phyloP scores from a whole-genome alignment of 2,329 filamentous ascomycete species.

The Incumbomyces delicatus region DNA sequence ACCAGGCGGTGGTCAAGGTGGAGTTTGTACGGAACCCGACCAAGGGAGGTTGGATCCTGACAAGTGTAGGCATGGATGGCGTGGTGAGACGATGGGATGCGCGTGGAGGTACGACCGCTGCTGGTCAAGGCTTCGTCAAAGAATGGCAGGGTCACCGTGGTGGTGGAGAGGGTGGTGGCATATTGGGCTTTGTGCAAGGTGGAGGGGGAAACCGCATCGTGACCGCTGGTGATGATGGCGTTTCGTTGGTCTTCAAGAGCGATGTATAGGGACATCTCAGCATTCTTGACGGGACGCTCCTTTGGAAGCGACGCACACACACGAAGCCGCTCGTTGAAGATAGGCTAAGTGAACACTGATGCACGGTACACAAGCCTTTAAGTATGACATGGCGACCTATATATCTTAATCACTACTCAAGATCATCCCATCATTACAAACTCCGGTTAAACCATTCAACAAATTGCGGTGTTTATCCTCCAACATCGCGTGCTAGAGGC shows the following conservation, averaged over 20 bases:
- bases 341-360: too few relatives aligned
- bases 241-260: constrained; percentile 37
- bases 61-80: constrained; percentile 84
- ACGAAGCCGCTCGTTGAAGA: too few relatives aligned
- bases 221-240: constrained; percentile 78
- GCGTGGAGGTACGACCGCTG: constrained; percentile 52
- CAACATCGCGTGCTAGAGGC: too few relatives aligned
- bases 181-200: constrained; percentile 77
- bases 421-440: too few relatives aligned
- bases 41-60: constrained; percentile 59
- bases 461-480: too few relatives aligned
- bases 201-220: constrained; percentile 57
- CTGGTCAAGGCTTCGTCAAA: constrained; percentile 60
- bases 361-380: too few relatives aligned
- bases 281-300: too few relatives aligned
- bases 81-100: constrained; percentile 83
- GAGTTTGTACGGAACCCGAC: constrained; percentile 52
- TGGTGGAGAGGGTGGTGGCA: constrained; percentile 75
- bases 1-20: constrained; percentile 84
- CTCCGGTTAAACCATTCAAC: too few relatives aligned
- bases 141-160: constrained; percentile 89
- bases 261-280: constrained; percentile 1
- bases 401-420: too few relatives aligned
- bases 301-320: too few relatives aligned
- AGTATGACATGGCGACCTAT: too few relatives aligned